Percentiles rank a stretch among this genome's conserved stretches.
These are phyloP conservation scores for Ogataea zsoltii DNA, from an alignment of 805 yeast genomes.

Conservation along the genomic window DNA sequence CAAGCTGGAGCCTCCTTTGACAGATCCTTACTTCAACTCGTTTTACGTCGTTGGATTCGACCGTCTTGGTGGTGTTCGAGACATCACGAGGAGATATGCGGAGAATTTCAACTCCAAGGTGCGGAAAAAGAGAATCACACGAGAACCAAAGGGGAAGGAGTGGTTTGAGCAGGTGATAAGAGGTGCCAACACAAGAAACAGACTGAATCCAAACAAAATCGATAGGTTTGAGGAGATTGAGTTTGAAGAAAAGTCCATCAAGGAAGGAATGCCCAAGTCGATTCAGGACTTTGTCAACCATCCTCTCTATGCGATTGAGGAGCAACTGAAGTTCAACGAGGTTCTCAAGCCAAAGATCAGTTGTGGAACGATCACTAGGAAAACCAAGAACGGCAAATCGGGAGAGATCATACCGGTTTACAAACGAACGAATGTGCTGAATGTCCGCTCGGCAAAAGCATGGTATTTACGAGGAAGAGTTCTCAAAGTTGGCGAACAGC, in stretches of 20 bases:
- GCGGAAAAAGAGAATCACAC: slow-evolving; percentile 68
- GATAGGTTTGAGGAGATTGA: slow-evolving; percentile 63
- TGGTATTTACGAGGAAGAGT: slow-evolving; percentile 86
- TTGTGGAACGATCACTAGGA: slow-evolving; percentile 68
- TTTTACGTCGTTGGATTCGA: slow-evolving; percentile 81
- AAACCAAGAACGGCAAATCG: slow-evolving; percentile 39
- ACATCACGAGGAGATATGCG: slow-evolving; percentile 84
- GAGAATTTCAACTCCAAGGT: slow-evolving; percentile 70
- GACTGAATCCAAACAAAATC: slow-evolving; percentile 28
- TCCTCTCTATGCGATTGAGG: slow-evolving; percentile 80
- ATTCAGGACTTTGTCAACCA: slow-evolving; percentile 83
- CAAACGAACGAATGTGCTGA: slow-evolving; percentile 62
- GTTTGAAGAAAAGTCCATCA: slow-evolving; percentile 57
- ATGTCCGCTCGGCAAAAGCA: slow-evolving; percentile 70
- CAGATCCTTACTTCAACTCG: slow-evolving; percentile 57
- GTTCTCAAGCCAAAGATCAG: slow-evolving; percentile 65
- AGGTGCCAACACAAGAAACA: slow-evolving; percentile 30
- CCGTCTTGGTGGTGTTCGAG: slow-evolving; percentile 61
- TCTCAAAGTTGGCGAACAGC: slow-evolving; percentile 67
- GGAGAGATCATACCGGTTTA: slow-evolving; percentile 59
- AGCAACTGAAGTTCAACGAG: slow-evolving; percentile 72
- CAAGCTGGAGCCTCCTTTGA: slow-evolving; percentile 62
- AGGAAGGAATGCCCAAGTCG: slow-evolving; percentile 87
- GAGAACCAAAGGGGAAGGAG: slow-evolving; percentile 50
- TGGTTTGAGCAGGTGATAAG: slow-evolving; percentile 61